Evolutionary conservation across 352 stramenopile species (phyloP).

Genomic region (Phytophthora citricola): DNA sequence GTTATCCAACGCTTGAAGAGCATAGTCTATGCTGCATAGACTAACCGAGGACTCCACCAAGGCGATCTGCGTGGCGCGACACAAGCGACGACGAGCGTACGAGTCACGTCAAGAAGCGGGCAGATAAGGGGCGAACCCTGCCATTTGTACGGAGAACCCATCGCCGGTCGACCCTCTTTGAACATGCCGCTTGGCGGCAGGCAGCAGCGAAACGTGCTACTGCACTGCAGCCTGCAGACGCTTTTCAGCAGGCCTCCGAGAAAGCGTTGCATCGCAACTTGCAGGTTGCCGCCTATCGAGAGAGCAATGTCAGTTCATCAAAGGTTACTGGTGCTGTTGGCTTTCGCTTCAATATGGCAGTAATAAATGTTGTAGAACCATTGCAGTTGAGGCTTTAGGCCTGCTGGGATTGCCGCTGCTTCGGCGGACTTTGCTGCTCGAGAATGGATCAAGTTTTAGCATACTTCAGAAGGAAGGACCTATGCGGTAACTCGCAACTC

Average conservation of each 20-base stretch:
- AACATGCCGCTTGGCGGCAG: conserved; percentile 2
- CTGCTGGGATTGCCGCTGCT: neutral
- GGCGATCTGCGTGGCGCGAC: conserved; percentile 9
- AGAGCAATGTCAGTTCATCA: neutral
- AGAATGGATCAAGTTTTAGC: conserved; percentile 12
- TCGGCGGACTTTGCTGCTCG: neutral
- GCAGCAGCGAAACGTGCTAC: conserved; percentile 23
- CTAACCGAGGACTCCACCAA: conserved; percentile 1
- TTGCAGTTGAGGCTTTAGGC: conserved; percentile 1
- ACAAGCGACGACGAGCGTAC: conserved; percentile 16
- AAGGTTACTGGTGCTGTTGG: too few species aligned
- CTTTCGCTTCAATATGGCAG: too few species aligned
- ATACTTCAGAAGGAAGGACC: neutral
- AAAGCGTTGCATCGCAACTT: conserved; percentile 7
- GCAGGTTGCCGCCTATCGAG: conserved; percentile 1
- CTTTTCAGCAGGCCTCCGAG: conserved; percentile 11
- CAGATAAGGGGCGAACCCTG: conserved; percentile 18
- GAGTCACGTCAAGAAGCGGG: conserved; percentile 21
- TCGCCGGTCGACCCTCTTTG: conserved; percentile 12
- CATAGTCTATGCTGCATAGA: neutral
- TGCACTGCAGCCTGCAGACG: neutral
- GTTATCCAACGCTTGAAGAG: conserved; percentile 2
- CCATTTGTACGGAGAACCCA: conserved; percentile 15
- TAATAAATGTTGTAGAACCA: neutral
- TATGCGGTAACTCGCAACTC: conserved; percentile 5